These are phyloP conservation scores for Rhynchospora breviuscula DNA, from an alignment of 176 grass and related monocot species.

Conservation along the genomic window DNA sequence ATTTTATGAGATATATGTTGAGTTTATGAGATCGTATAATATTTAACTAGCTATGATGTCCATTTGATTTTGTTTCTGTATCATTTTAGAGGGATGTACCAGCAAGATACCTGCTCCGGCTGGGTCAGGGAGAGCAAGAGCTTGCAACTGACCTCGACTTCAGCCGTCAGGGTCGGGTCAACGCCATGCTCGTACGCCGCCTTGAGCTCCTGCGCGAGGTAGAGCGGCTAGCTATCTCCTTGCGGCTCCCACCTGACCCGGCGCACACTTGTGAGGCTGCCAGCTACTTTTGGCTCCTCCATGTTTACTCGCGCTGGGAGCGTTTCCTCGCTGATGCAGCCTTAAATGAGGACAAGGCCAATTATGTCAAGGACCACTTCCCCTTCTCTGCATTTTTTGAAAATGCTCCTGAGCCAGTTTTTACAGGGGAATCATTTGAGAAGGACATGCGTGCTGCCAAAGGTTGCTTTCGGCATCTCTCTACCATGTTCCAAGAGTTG, in stretches of 20 bases:
- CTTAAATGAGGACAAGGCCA: conserved; percentile 64
- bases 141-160: conserved; percentile 99
- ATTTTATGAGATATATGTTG: background rate
- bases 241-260: conserved; percentile 91
- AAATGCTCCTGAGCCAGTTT: conserved; percentile 59
- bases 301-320: conserved; percentile 97
- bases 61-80: background rate
- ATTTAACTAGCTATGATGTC: background rate
- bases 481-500: conserved; percentile 89
- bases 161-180: conserved; percentile 95
- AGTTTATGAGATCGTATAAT: background rate
- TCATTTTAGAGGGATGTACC: conserved; percentile 86
- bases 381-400: conserved; percentile 81
- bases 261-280: conserved; percentile 96
- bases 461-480: conserved; percentile 94
- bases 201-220: conserved; percentile 83
- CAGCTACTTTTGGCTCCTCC: conserved; percentile 94
- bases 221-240: conserved; percentile 74
- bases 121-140: conserved; percentile 99
- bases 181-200: conserved; percentile 90
- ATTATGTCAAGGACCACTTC: conserved; percentile 71
- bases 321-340: conserved; percentile 71
- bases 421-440: conserved; percentile 82
- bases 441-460: conserved; percentile 93
- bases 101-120: conserved; percentile 92